phyloP scores from a whole-genome alignment of 208 protist species.

The Acanthamoeba polyphaga region DNA sequence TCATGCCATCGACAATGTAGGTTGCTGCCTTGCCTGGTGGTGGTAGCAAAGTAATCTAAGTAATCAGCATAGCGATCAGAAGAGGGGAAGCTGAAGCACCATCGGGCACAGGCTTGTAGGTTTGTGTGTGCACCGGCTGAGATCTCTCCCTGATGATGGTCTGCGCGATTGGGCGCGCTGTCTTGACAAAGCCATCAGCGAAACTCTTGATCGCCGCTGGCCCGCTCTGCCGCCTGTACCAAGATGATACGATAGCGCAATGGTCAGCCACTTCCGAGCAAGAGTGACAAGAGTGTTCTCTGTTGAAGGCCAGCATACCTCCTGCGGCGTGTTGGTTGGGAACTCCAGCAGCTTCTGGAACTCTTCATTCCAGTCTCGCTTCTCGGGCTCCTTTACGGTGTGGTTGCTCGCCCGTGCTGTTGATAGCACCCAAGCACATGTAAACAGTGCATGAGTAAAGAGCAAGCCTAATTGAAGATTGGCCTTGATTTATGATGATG shows the following conservation, averaged over 20 bases:
- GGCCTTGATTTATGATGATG: too few species aligned
- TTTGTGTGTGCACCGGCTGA: background rate
- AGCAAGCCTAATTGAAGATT: too few species aligned
- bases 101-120: conserved; percentile 48
- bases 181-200: conserved; percentile 50
- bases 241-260: too few species aligned
- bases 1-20: conserved; percentile 24
- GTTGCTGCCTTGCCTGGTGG: conserved; percentile 21
- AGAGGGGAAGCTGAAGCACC: background rate
- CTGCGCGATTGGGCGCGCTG: conserved; percentile 4
- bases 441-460: too few species aligned
- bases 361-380: conserved; percentile 72
- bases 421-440: background rate
- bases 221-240: conserved; percentile 56
- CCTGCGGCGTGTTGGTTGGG: conserved; percentile 53
- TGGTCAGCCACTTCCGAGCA: background rate
- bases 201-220: conserved; percentile 63
- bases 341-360: conserved; percentile 63
- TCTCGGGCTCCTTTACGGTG: background rate
- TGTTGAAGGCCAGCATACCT: background rate
- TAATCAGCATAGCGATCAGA: too few species aligned
- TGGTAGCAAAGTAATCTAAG: too few species aligned
- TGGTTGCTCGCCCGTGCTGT: background rate
- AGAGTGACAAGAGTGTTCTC: background rate
- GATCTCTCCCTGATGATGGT: conserved; percentile 16